Evolutionary conservation across 2,329 filamentous ascomycete species (phyloP).

Genomic region (Teratosphaeriaceae sp.): DNA sequence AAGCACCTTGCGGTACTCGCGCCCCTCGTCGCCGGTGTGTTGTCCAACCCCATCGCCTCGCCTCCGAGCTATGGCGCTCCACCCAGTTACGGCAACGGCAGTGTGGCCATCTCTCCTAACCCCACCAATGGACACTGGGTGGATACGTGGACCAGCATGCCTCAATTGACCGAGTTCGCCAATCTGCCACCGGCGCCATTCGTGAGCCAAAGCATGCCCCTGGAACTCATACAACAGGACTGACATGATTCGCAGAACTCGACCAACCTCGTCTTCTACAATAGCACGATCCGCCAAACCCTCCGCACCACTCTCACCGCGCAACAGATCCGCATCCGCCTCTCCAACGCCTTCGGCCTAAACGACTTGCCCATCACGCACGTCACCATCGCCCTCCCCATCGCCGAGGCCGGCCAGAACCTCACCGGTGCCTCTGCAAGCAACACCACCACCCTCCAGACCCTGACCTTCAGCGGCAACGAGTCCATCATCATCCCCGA

Average conservation of each 20-base stretch:
- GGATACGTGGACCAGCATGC: slow-evolving; percentile 60
- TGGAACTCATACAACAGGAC: neutral
- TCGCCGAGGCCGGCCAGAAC: slow-evolving; percentile 35
- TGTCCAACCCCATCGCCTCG: neutral
- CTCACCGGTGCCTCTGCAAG: slow-evolving; percentile 49
- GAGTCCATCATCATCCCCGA: slow-evolving; percentile 46
- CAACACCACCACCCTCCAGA: slow-evolving; percentile 45
- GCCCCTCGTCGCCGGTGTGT: neutral
- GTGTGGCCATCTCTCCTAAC: slow-evolving; percentile 2
- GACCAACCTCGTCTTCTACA: slow-evolving; percentile 48
- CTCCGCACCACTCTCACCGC: slow-evolving; percentile 53
- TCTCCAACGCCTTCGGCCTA: slow-evolving; percentile 60
- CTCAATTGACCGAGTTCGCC: slow-evolving; percentile 54
- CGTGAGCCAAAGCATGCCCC: slow-evolving; percentile 3
- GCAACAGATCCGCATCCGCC: slow-evolving; percentile 52
- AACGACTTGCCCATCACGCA: slow-evolving; percentile 54
- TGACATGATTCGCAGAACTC: slow-evolving; percentile 34
- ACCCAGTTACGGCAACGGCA: slow-evolving; percentile 4
- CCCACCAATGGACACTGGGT: slow-evolving; percentile 47
- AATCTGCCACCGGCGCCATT: slow-evolving; percentile 58
- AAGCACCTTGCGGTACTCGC: neutral
- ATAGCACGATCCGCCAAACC: slow-evolving; percentile 61
- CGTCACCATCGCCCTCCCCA: slow-evolving; percentile 51
- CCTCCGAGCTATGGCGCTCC: neutral
- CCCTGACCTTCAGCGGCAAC: slow-evolving; percentile 53